Evolutionary conservation across 192 early-diverging fungal genomes (phyloP).

Genomic region (Umbelopsis isabellina): DNA sequence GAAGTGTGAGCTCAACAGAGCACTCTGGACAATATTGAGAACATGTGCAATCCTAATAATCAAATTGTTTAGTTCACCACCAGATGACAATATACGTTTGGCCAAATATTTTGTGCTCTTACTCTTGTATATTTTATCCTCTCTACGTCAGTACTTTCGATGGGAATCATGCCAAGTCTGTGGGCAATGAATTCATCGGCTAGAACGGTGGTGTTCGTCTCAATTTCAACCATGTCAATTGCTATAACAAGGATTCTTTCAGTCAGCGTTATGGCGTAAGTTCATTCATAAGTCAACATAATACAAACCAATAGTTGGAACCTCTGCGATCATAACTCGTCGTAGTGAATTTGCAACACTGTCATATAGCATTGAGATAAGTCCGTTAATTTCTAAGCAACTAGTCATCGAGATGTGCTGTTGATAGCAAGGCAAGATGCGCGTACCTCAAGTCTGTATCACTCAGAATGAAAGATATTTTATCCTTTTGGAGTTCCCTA

Average conservation of each 20-base stretch:
- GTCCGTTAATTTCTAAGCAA: neutral
- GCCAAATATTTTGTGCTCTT: constrained; percentile 7
- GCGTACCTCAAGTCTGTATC: constrained; percentile 83
- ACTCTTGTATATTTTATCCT: constrained; percentile 81
- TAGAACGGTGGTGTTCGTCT: constrained; percentile 89
- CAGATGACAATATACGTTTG: neutral
- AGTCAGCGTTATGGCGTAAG: neutral
- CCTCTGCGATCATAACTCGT: constrained; percentile 96
- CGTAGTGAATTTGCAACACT: constrained; percentile 92
- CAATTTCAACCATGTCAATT: constrained; percentile 96
- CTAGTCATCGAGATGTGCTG: neutral
- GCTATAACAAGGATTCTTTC: constrained; percentile 46
- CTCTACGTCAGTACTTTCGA: constrained; percentile 78
- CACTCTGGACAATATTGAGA: constrained; percentile 85
- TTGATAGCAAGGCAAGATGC: neutral
- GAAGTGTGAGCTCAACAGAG: constrained; percentile 86
- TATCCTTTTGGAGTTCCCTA: constrained; percentile 56
- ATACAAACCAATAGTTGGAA: constrained; percentile 83
- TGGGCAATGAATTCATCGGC: constrained; percentile 97
- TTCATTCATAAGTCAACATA: neutral
- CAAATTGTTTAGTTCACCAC: neutral
- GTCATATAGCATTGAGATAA: neutral
- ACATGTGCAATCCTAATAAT: constrained; percentile 69
- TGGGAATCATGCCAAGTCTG: constrained; percentile 91
- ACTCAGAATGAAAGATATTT: constrained; percentile 81